phyloP scores from a whole-genome alignment of 495 filamentous ascomycete species.

The Parmelia sp. region DNA sequence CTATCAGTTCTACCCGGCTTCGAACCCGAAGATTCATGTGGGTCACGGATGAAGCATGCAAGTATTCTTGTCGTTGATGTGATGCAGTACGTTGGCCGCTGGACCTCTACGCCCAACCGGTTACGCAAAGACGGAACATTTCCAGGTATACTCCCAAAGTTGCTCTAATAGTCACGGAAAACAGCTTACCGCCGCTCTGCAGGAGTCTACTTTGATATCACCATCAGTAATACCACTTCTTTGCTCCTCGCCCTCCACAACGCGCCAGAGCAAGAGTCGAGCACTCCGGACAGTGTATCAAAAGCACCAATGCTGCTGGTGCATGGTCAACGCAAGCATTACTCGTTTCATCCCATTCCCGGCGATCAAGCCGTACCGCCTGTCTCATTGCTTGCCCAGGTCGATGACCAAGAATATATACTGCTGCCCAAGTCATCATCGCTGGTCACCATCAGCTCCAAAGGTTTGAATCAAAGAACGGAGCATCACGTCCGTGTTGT shows the following conservation, averaged over 20 bases:
- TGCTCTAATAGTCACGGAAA: neutral
- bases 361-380: slow-evolving; percentile 28
- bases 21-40: slow-evolving; percentile 32
- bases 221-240: slow-evolving; percentile 29
- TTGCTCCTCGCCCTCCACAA: slow-evolving; percentile 36
- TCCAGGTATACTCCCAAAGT: slow-evolving; percentile 25
- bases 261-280: slow-evolving; percentile 4
- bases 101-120: slow-evolving; percentile 34
- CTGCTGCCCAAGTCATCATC: slow-evolving; percentile 30
- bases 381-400: slow-evolving; percentile 32
- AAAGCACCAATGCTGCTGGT: slow-evolving; percentile 2
- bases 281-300: slow-evolving; percentile 1
- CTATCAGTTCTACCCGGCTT: slow-evolving; percentile 30
- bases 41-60: neutral
- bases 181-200: neutral
- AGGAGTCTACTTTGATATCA: slow-evolving; percentile 39
- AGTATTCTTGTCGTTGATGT: neutral
- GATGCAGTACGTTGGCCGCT: slow-evolving; percentile 32
- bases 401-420: slow-evolving; percentile 37
- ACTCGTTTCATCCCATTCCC: slow-evolving; percentile 28
- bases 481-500: slow-evolving; percentile 33
- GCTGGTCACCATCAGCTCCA: slow-evolving; percentile 28
- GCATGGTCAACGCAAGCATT: slow-evolving; percentile 18
- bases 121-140: slow-evolving; percentile 34
- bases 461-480: slow-evolving; percentile 25